Conservation (phyloP, 2,329 filamentous ascomycete genomes). For the Fusarium brevicatenulatum region DNA sequence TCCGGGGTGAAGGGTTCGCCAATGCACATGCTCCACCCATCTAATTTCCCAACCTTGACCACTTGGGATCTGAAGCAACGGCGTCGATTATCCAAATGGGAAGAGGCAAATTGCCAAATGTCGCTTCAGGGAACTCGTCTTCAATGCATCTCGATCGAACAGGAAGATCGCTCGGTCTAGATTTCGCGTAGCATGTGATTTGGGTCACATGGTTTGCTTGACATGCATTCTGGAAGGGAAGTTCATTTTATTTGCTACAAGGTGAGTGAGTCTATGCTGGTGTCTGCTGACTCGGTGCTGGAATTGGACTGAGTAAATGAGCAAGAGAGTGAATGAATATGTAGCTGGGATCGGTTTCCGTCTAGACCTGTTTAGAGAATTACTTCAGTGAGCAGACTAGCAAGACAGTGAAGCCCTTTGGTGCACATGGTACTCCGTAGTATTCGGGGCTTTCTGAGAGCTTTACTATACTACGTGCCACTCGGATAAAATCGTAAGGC, state of each 20-base stretch:
- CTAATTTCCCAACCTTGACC: slow-evolving; percentile 37
- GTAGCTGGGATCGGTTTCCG: no score
- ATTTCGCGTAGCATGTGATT: background rate
- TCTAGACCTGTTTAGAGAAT: no score
- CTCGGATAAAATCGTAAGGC: background rate
- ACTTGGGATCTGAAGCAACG: slow-evolving; percentile 10
- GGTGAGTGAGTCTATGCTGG: background rate
- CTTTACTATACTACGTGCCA: background rate
- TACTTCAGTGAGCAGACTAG: no score
- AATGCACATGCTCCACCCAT: slow-evolving; percentile 3
- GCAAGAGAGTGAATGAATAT: background rate
- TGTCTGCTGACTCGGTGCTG: background rate
- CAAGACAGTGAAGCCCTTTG: background rate
- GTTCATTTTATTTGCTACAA: background rate
- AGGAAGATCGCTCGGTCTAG: background rate
- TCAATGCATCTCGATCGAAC: background rate
- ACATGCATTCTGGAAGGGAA: background rate
- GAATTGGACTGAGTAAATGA: background rate
- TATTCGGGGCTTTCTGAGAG: background rate
- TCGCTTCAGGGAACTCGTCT: slow-evolving; percentile 1
- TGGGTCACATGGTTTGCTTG: slow-evolving; percentile 1
- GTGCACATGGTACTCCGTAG: background rate
- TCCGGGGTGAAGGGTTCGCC: slow-evolving; percentile 31
- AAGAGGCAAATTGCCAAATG: slow-evolving; percentile 24
- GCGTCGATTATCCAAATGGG: background rate